Conservation (phyloP, 495 filamentous ascomycete species). For the Friedmanniomyces simplex region DNA sequence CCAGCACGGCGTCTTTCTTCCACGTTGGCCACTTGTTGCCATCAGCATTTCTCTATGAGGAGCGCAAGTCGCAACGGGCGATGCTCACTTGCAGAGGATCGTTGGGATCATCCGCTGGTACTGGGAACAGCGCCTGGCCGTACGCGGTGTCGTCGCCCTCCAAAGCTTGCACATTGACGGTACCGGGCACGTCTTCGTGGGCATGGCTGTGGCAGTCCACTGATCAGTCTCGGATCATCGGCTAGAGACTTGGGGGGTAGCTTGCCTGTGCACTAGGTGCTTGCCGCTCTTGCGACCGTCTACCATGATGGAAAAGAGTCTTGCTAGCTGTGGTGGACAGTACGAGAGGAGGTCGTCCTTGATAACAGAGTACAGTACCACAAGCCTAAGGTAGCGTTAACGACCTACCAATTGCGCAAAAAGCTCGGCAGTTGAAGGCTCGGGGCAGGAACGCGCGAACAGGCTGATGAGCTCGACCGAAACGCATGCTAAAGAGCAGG, state of each 20-base stretch:
- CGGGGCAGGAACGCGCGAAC: no score
- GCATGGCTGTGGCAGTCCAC: constrained; percentile 37
- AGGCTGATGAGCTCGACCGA: no score
- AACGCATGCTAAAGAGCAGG: no score
- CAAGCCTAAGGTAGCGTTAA: no score
- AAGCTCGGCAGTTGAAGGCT: no score
- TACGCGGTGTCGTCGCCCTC: constrained; percentile 54
- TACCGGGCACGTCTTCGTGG: constrained; percentile 49
- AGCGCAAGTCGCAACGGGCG: background rate
- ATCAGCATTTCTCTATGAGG: background rate
- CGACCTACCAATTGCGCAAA: no score
- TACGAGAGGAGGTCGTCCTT: no score
- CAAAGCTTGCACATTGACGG: constrained; percentile 43
- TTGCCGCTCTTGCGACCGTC: background rate
- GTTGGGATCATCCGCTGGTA: constrained; percentile 53
- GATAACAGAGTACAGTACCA: no score
- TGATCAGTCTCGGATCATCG: background rate
- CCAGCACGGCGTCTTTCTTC: constrained; percentile 50
- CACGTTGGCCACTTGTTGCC: constrained; percentile 41
- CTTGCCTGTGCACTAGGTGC: background rate
- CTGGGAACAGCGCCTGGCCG: constrained; percentile 52
- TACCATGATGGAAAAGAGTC: background rate
- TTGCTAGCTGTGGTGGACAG: background rate
- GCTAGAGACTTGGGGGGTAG: background rate
- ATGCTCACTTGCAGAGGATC: constrained; percentile 41